Conservation (phyloP, 2,329 filamentous ascomycete genomes). For the Zarea fungicola region DNA sequence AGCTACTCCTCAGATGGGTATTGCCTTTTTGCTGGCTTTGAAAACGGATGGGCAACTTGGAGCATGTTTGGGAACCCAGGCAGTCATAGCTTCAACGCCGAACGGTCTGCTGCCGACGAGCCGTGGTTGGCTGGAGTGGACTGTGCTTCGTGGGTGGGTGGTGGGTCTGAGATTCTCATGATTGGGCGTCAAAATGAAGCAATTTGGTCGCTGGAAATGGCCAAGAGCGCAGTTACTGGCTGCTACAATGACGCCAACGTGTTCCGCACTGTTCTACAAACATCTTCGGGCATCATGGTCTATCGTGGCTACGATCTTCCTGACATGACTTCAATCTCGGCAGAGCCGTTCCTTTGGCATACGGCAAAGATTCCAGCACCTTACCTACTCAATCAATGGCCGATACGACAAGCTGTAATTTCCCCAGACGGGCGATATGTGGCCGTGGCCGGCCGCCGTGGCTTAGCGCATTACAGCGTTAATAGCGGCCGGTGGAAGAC, state of each 20-base stretch:
- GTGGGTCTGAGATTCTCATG: slow-evolving; percentile 80
- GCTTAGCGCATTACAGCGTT: slow-evolving; percentile 92
- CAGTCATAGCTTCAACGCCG: slow-evolving; percentile 74
- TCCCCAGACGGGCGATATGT: slow-evolving; percentile 92
- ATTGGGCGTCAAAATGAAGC: slow-evolving; percentile 66
- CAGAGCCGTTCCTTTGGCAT: slow-evolving; percentile 93
- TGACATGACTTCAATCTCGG: slow-evolving; percentile 85
- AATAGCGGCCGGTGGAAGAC: slow-evolving; percentile 94
- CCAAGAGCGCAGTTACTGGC: slow-evolving; percentile 84
- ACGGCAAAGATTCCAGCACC: slow-evolving; percentile 76
- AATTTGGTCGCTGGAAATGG: slow-evolving; percentile 86
- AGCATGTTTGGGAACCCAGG: slow-evolving; percentile 93
- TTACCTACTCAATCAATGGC: slow-evolving; percentile 91
- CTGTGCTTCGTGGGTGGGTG: slow-evolving; percentile 79
- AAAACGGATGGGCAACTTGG: slow-evolving; percentile 92
- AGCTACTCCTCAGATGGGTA: slow-evolving; percentile 93
- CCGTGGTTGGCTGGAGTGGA: slow-evolving; percentile 76
- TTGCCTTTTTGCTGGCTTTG: slow-evolving; percentile 89
- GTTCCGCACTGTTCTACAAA: slow-evolving; percentile 82
- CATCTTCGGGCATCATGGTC: slow-evolving; percentile 80
- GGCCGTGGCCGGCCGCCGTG: slow-evolving; percentile 88
- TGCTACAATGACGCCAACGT: slow-evolving; percentile 91
- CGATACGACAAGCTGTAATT: slow-evolving; percentile 78
- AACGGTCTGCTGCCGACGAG: slow-evolving; percentile 60
- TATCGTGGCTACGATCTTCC: slow-evolving; percentile 91